phyloP scores from a whole-genome alignment of 1,139 yeast genomes.

The Yamadazyma taylorii region DNA sequence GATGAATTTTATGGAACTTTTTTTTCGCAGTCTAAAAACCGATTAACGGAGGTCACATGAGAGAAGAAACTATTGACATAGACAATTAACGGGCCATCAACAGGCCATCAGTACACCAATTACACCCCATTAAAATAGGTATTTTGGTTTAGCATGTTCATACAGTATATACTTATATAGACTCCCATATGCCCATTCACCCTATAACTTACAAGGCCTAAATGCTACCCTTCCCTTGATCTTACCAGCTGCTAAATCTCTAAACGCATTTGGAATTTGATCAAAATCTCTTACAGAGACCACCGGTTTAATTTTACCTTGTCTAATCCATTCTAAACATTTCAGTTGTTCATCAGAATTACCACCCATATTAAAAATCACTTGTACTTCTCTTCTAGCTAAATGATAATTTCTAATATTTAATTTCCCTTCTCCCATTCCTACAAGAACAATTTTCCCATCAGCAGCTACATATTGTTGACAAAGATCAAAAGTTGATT shows the following conservation, averaged over 20 bases:
- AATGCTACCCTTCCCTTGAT: constrained; percentile 48
- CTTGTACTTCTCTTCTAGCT: constrained; percentile 42
- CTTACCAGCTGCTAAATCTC: constrained; percentile 38
- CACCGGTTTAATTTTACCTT: constrained; percentile 43
- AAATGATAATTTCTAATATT: constrained; percentile 33
- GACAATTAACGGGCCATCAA: too few relatives aligned
- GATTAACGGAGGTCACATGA: too few relatives aligned
- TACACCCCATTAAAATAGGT: too few relatives aligned
- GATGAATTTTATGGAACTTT: neutral
- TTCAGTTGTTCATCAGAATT: constrained; percentile 45
- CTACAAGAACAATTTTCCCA: constrained; percentile 47
- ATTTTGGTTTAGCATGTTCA: too few relatives aligned
- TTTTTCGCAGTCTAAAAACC: too few relatives aligned
- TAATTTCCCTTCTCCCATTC: constrained; percentile 40
- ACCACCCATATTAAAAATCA: constrained; percentile 49
- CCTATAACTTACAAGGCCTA: constrained; percentile 25
- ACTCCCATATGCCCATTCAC: too few relatives aligned
- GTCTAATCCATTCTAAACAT: constrained; percentile 43
- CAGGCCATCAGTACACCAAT: too few relatives aligned
- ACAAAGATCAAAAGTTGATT: constrained; percentile 34
- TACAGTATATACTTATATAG: too few relatives aligned
- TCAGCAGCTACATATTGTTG: constrained; percentile 32
- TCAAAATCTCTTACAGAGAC: constrained; percentile 32
- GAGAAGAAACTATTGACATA: too few relatives aligned
- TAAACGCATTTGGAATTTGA: constrained; percentile 37